These are phyloP conservation scores for Priceomyces castillae DNA, from an alignment of 805 yeast genomes.

Conservation along the genomic window DNA sequence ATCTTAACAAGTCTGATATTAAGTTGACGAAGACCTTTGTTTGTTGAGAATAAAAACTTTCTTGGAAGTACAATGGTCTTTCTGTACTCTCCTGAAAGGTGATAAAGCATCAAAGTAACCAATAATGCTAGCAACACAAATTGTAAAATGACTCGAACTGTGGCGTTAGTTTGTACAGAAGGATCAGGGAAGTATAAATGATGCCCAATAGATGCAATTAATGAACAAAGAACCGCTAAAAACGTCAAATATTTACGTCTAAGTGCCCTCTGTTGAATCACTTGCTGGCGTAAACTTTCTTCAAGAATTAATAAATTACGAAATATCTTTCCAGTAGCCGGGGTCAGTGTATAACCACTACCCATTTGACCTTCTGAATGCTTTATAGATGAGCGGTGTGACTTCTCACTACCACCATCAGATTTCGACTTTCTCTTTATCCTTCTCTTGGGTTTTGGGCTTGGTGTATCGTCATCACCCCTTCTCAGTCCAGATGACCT, in stretches of 20 bases:
- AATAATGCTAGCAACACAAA: conserved; percentile 58
- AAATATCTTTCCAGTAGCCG: conserved; percentile 69
- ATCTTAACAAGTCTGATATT: conserved; percentile 75
- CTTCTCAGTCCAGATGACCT: conserved; percentile 7
- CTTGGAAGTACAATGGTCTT: conserved; percentile 83
- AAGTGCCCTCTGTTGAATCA: conserved; percentile 63
- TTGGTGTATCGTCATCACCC: conserved; percentile 16
- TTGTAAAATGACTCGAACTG: conserved; percentile 42
- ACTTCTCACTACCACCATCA: conserved; percentile 22
- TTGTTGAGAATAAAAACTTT: conserved; percentile 74
- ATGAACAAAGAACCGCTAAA: conserved; percentile 35
- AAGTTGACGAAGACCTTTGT: conserved; percentile 82
- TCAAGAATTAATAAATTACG: conserved; percentile 81
- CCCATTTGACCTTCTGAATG: conserved; percentile 18
- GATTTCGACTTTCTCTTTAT: conserved; percentile 24
- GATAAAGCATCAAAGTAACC: conserved; percentile 73
- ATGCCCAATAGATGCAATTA: conserved; percentile 40
- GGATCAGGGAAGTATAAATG: conserved; percentile 31
- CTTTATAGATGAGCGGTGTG: conserved; percentile 17
- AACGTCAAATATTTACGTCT: conserved; percentile 63
- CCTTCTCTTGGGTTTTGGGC: conserved; percentile 22
- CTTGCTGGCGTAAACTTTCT: conserved; percentile 81
- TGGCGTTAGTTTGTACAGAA: conserved; percentile 20
- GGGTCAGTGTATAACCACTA: conserved; percentile 31
- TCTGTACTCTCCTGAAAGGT: conserved; percentile 84